Percentiles rank a stretch among this genome's conserved stretches.
These are phyloP conservation scores for Lodderomyces pseudojiufengensis DNA, from an alignment of 1,139 yeast genomes.

Conservation along the genomic window DNA sequence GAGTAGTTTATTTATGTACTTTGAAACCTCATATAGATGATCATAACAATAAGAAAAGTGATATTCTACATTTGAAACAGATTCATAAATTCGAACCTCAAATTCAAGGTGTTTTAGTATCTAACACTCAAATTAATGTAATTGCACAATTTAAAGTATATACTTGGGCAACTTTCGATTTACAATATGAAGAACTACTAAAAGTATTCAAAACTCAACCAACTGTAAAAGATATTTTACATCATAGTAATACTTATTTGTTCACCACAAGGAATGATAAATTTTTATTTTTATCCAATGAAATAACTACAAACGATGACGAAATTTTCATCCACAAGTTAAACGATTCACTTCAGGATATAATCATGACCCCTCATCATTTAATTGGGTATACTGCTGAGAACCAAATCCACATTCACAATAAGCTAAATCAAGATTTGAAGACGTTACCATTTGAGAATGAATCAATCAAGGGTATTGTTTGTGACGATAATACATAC, in stretches of 20 bases:
- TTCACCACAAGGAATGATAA: slow-evolving; percentile 6
- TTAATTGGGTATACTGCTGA: slow-evolving; percentile 17
- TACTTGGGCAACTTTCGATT: slow-evolving; percentile 38
- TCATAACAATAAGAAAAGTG: slow-evolving; percentile 31
- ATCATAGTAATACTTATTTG: slow-evolving; percentile 1
- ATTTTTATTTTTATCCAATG: slow-evolving; percentile 13
- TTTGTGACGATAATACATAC: slow-evolving; percentile 50
- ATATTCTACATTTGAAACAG: slow-evolving; percentile 28
- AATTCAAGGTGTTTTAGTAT: slow-evolving; percentile 20
- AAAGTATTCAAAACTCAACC: slow-evolving; percentile 29
- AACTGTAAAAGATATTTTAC: slow-evolving; percentile 2
- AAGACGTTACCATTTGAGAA: slow-evolving; percentile 11
- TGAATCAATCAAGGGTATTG: slow-evolving; percentile 46
- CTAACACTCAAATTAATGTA: slow-evolving; percentile 23
- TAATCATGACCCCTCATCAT: slow-evolving; percentile 26
- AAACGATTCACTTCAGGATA: slow-evolving; percentile 8
- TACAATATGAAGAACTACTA: slow-evolving; percentile 24
- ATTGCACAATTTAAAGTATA: slow-evolving; percentile 18
- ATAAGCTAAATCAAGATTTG: slow-evolving; percentile 20
- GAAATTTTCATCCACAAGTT: slow-evolving; percentile 22
- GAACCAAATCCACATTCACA: slow-evolving; percentile 19
- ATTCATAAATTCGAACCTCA: slow-evolving; percentile 19
- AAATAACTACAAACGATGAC: slow-evolving; percentile 25
- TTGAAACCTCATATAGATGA: slow-evolving; percentile 25
- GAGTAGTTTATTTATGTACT: slow-evolving; percentile 25